Conservation (phyloP, 345 rosid genomes). For the Salix arbutifolia region DNA sequence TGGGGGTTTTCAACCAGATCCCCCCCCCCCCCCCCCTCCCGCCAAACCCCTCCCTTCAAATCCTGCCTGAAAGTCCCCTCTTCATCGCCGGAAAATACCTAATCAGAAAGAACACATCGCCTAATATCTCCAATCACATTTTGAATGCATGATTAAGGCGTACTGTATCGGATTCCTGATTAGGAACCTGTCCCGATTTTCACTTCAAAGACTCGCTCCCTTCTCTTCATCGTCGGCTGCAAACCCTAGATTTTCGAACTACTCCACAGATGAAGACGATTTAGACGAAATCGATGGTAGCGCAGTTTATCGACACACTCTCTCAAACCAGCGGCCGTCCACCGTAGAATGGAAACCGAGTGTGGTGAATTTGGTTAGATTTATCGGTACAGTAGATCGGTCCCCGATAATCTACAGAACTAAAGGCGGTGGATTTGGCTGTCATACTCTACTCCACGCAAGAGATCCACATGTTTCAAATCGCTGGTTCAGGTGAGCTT, state of each 20-base stretch:
- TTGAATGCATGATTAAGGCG: slow-evolving; percentile 38
- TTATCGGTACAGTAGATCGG: slow-evolving; percentile 50
- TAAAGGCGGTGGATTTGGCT: slow-evolving; percentile 28
- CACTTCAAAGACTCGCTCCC: slow-evolving; percentile 14
- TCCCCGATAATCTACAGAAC: slow-evolving; percentile 25
- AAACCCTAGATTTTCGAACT: slow-evolving; percentile 22
- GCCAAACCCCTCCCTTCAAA: not conserved
- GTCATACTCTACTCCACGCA: slow-evolving; percentile 39
- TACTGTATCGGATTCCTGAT: slow-evolving; percentile 22
- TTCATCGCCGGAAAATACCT: not conserved
- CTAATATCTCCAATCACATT: not conserved
- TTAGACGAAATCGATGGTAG: slow-evolving; percentile 29
- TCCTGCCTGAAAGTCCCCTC: not conserved
- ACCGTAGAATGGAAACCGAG: slow-evolving; percentile 22
- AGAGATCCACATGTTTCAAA: slow-evolving; percentile 25
- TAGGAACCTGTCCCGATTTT: slow-evolving; percentile 25
- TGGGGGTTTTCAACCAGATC: not conserved
- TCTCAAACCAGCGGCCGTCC: slow-evolving; percentile 56
- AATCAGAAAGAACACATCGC: not conserved
- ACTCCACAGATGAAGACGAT: slow-evolving; percentile 29
- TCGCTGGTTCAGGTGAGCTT: slow-evolving; percentile 45
- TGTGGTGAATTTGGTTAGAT: slow-evolving; percentile 41
- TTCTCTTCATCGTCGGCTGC: slow-evolving; percentile 19
- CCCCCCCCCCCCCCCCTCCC: not conserved
- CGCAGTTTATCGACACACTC: slow-evolving; percentile 40